These are phyloP conservation scores for Saccharomycopsis schoenii DNA, from an alignment of 805 yeast genomes.

Conservation along the genomic window DNA sequence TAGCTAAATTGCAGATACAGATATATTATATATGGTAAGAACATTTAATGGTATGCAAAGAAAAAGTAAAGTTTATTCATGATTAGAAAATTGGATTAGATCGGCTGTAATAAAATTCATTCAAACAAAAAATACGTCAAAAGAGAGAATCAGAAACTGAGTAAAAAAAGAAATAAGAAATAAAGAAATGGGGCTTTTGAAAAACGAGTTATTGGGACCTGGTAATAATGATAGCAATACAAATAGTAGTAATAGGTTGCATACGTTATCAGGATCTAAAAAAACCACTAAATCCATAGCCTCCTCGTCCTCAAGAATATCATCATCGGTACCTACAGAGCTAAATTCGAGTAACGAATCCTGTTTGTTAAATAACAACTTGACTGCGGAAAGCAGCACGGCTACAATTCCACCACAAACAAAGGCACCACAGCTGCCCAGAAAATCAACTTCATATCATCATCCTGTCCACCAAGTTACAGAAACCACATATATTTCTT, in stretches of 20 bases:
- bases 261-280: neutral
- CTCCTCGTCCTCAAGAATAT: neutral
- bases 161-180: too few species aligned
- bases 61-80: too few species aligned
- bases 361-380: neutral
- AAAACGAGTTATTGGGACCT: neutral
- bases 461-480: slow-evolving; percentile 39
- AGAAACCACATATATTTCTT: slow-evolving; percentile 69
- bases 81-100: too few species aligned
- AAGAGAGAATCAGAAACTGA: neutral
- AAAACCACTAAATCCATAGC: neutral
- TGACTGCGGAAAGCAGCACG: neutral
- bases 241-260: neutral
- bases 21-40: too few species aligned
- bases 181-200: neutral
- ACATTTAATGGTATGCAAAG: too few species aligned
- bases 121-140: neutral
- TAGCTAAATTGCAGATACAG: too few species aligned
- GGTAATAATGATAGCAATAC: too few species aligned
- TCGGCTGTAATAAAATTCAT: too few species aligned
- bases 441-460: slow-evolving; percentile 19
- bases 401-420: neutral
- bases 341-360: neutral
- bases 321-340: neutral
- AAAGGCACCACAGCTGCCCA: neutral